Conservation (phyloP, 441 rosid species). For the Daphne laureola region DNA sequence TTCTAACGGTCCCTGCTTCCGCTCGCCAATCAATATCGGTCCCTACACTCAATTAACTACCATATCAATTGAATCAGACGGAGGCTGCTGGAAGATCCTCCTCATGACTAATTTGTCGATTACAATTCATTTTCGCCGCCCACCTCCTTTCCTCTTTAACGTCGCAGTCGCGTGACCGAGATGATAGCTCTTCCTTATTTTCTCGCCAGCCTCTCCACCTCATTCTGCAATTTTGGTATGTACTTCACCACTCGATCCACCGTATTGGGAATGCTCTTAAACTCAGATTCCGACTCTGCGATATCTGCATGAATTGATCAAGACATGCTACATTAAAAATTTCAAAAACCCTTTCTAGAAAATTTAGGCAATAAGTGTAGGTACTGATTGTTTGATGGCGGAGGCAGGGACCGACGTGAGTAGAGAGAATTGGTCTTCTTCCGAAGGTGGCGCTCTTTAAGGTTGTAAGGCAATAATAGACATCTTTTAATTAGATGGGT, state of each 20-base stretch:
- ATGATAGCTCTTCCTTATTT: slow-evolving; percentile 37
- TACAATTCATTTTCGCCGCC: slow-evolving; percentile 8
- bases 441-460: slow-evolving; percentile 9
- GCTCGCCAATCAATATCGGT: too few species aligned
- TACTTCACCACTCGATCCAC: slow-evolving; percentile 39
- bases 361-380: too few species aligned
- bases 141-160: slow-evolving; percentile 5
- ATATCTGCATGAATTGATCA: neutral
- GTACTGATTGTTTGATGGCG: slow-evolving; percentile 7
- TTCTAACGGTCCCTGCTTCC: too few species aligned
- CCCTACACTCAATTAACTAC: too few species aligned
- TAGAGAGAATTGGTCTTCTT: slow-evolving; percentile 5
- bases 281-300: slow-evolving; percentile 43
- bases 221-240: slow-evolving; percentile 49
- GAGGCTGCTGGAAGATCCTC: slow-evolving; percentile 15
- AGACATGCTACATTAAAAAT: too few species aligned
- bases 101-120: neutral
- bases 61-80: too few species aligned
- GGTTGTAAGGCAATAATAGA: too few species aligned
- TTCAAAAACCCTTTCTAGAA: neutral
- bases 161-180: slow-evolving; percentile 13
- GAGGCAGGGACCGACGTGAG: slow-evolving; percentile 7
- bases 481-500: too few species aligned
- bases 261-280: slow-evolving; percentile 54
- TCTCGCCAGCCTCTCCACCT: slow-evolving; percentile 28